Evolutionary conservation across 495 filamentous ascomycete genomes (phyloP).

Genomic region (Terfezia claveryi): DNA sequence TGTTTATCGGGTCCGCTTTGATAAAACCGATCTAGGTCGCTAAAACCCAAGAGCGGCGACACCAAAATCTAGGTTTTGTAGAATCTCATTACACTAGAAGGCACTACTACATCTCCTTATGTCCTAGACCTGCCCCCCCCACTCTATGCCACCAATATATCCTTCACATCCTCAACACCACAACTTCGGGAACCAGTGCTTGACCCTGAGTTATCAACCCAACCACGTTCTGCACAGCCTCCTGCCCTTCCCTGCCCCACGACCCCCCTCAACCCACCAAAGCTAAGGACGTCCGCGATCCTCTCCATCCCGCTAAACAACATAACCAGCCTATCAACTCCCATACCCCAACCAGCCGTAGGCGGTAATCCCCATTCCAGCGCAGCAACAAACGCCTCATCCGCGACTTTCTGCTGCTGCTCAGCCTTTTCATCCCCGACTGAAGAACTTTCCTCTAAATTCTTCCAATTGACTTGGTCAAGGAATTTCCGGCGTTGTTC

Average conservation of each 20-base stretch:
- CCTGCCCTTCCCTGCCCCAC: not conserved
- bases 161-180: too few species aligned
- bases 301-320: slow-evolving; percentile 49
- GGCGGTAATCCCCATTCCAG: slow-evolving; percentile 75
- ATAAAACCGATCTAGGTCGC: too few species aligned
- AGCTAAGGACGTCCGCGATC: slow-evolving; percentile 66
- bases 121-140: too few species aligned
- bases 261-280: slow-evolving; percentile 48
- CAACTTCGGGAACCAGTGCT: too few species aligned
- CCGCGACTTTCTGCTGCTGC: slow-evolving; percentile 29
- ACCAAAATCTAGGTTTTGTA: too few species aligned
- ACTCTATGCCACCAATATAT: too few species aligned
- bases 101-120: too few species aligned
- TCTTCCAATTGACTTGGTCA: slow-evolving; percentile 26
- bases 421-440: not conserved
- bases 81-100: too few species aligned
- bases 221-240: too few species aligned
- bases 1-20: too few species aligned
- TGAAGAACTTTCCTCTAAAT: slow-evolving; percentile 11
- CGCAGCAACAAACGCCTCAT: slow-evolving; percentile 65
- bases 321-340: slow-evolving; percentile 78
- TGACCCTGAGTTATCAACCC: too few species aligned
- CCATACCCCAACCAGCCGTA: slow-evolving; percentile 91
- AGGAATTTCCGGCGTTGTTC: slow-evolving; percentile 70
- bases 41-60: too few species aligned